Conservation (phyloP, 2,329 filamentous ascomycete species). For the Paraphaeosphaeria minitans region DNA sequence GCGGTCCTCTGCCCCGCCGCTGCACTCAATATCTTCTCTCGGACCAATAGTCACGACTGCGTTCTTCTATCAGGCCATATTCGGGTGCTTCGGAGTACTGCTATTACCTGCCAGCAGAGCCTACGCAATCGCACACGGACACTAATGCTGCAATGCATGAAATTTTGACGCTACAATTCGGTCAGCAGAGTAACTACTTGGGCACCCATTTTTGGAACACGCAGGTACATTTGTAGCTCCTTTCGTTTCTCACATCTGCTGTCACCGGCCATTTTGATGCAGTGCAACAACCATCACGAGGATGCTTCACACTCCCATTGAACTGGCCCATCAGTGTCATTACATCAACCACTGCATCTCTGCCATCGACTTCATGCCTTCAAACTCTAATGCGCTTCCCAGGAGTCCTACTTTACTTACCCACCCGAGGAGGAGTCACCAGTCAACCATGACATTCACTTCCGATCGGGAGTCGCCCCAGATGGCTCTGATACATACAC, state of each 20-base stretch:
- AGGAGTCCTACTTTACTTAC: slow-evolving; percentile 99
- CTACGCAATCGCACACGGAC: neutral
- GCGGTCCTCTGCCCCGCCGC: slow-evolving; percentile 33
- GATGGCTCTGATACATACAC: slow-evolving; percentile 92
- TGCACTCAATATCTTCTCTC: slow-evolving; percentile 15
- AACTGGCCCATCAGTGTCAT: neutral
- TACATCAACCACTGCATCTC: neutral
- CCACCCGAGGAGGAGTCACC: slow-evolving; percentile 65
- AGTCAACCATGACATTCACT: slow-evolving; percentile 85
- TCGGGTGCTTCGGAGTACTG: neutral
- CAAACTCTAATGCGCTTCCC: neutral
- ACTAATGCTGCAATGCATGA: slow-evolving; percentile 74
- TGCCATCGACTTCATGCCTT: neutral
- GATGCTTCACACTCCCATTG: neutral
- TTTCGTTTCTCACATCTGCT: neutral
- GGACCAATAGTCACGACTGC: slow-evolving; percentile 13
- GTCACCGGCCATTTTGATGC: neutral
- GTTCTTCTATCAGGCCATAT: neutral
- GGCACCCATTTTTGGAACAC: slow-evolving; percentile 98
- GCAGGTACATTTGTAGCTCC: slow-evolving; percentile 64
- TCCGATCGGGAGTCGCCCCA: slow-evolving; percentile 78
- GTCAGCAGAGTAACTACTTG: slow-evolving; percentile 89
- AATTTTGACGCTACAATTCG: slow-evolving; percentile 91
- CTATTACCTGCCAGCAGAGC: neutral
- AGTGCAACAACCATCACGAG: neutral